Evolutionary conservation across 306 rosid species (phyloP), one percentile per base, ranked within the genome.

Genomic region (Quercus mongolica): DNA sequence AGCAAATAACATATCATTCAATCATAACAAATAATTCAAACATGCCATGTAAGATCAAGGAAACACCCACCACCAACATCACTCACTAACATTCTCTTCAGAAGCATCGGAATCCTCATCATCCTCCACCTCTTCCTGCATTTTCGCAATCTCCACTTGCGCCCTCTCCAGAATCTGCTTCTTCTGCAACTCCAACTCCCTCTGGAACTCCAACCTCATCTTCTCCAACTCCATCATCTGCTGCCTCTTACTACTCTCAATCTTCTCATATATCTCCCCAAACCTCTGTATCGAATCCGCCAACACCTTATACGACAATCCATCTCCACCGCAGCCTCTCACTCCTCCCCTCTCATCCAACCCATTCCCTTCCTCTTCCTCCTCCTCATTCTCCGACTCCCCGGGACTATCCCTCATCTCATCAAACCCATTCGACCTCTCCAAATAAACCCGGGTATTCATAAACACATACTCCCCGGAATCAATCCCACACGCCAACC

Each of bases 361-460:
- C 33, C 85, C 86, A 33, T 85, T 83, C 11, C 85, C 97, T 7
- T 69, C 89, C 76, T 87, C 91, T 3, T 84, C 77, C 13, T 69
- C 89, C 76, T 87, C 91, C 10, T 84, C 79, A 0, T 79, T 76
- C 76, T 93, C 97, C 1, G 91, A 87, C 85, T 93, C 94, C 19
- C 87, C 94, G 2, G 97, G 98, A 82, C 98, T 91, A 83, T 93
- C 98, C 81, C 91, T 88, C 97, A 93, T 93, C 89, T 93, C 97
- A 87, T 93, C 98, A 76, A 87, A 85, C 71, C 92, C 91, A 83
- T 90, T 91, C 0, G 98, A 91, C 79, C 88, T 68, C 41, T 91
- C 92, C 84, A 93, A 82, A 81, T 93, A 93, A 31, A 93, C 89
- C 83, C 90, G 76, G 1, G 97, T 88, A 35, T 91, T 90, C 93